Evolutionary conservation across 352 stramenopile genomes (phyloP).

Genomic region (Phytophthora lateralis): DNA sequence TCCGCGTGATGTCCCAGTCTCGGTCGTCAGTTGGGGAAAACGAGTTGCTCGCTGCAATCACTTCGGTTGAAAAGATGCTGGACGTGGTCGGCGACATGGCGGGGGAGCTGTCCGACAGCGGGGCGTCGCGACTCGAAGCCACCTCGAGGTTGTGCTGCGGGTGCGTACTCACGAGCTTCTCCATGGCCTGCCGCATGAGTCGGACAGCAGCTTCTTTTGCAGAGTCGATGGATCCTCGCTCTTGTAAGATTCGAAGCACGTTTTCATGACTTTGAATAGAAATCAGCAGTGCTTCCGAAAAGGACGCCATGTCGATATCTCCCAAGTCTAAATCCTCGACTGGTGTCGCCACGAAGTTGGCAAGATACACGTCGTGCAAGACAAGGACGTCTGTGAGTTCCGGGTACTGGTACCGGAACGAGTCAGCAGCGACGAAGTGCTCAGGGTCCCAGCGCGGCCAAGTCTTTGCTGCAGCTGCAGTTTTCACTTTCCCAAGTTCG

Average conservation of each 20-base stretch:
- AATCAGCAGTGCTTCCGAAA: constrained; percentile 79
- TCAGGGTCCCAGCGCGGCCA: constrained; percentile 86
- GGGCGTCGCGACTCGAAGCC: constrained; percentile 1
- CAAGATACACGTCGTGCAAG: constrained; percentile 81
- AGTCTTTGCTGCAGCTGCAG: constrained; percentile 44
- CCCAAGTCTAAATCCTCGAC: constrained; percentile 57
- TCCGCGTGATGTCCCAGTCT: constrained; percentile 33
- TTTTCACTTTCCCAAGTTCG: constrained; percentile 75
- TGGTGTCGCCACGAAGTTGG: constrained; percentile 69
- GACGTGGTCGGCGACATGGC: constrained; percentile 12
- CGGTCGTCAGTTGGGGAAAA: constrained; percentile 33
- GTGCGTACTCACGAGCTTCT: constrained; percentile 78
- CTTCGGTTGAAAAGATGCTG: constrained; percentile 17
- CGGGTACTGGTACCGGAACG: constrained; percentile 85
- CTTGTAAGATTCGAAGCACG: constrained; percentile 75
- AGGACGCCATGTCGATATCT: constrained; percentile 76
- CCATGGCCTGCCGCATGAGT: constrained; percentile 74
- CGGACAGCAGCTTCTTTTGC: constrained; percentile 61
- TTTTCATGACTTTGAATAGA: constrained; percentile 87
- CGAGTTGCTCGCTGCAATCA: constrained; percentile 10
- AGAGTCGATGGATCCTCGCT: constrained; percentile 64
- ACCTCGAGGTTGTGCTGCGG: constrained; percentile 84
- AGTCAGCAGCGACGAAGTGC: constrained; percentile 86
- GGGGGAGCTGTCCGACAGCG: constrained; percentile 20
- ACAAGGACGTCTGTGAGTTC: constrained; percentile 79